Evolutionary conservation across 352 stramenopile species (phyloP), one percentile per base, ranked within the genome.

Genomic region (Phytophthora citricola): DNA sequence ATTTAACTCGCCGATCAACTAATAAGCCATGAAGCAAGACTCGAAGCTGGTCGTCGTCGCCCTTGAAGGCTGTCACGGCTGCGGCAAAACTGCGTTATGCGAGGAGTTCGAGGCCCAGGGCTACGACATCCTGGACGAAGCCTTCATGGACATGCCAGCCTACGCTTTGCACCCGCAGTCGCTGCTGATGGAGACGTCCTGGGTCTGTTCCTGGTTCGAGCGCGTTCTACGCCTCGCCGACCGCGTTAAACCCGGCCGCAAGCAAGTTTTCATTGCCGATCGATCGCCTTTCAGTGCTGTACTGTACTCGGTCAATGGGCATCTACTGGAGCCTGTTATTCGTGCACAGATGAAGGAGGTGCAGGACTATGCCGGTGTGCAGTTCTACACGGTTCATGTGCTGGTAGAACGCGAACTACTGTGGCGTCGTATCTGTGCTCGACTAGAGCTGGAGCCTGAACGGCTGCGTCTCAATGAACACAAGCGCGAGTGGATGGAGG

Each of bases 201-300:
- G 90, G 90, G 88, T 97, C 59, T 95, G 87, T 59, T 93, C 86
- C 9, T 97, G 90, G 88, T 97, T 97, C 62, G 83, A 94, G 69
- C 84, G 89, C 58, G 82, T 97, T n/a, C 63, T 97, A 46, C 82
- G 83, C 22, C 74, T 93, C 11, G 83, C 84, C 11, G 77, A 72
- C 32, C 68, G 63, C 26, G 73, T 92, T 22, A 72, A 81, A 43
- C 43, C 63, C n/a, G 79, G 59, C 8, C 66, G 71, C 31, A 82
- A 80, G 45, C 76, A 80, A 27, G 85, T 96, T 15, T 93, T 91
- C 70, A 89, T 97, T 53, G 87, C 89, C 2, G 90, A 97, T 68
- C 78, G 90, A 9, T 94, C 85, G 50, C 90, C 90, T 9, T 95
- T 93, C 56, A 92, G 79, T 62, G 88, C 90, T 12, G 85, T 96